These are phyloP conservation scores for Fusarium haematococcum DNA, from an alignment of 2,329 filamentous ascomycete genomes.

Conservation along the genomic window DNA sequence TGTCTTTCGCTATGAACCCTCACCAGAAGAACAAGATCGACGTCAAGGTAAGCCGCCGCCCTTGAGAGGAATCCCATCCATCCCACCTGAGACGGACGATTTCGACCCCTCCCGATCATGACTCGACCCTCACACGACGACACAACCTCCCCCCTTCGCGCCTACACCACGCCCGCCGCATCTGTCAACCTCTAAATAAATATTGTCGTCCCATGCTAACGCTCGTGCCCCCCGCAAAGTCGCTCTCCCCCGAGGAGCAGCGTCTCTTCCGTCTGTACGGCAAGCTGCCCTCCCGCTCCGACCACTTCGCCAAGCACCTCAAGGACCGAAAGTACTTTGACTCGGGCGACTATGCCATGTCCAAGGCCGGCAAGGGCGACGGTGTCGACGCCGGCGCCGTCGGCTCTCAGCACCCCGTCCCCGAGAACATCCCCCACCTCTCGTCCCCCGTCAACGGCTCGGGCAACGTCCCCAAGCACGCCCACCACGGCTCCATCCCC, in stretches of 20 bases:
- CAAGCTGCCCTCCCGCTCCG: constrained; percentile 96
- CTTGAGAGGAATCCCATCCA: constrained; percentile 26
- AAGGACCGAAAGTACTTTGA: constrained; percentile 99
- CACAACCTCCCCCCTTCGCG: background rate
- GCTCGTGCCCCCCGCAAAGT: constrained; percentile 62
- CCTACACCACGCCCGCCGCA: background rate
- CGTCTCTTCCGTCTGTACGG: constrained; percentile 97
- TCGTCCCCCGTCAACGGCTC: constrained; percentile 69
- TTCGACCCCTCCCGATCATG: constrained; percentile 25
- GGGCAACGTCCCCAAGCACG: constrained; percentile 52
- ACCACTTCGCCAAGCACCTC: constrained; percentile 96
- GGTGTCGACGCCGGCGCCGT: constrained; percentile 94
- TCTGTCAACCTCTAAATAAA: background rate
- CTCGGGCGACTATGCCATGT: constrained; percentile 95
- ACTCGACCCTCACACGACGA: constrained; percentile 20
- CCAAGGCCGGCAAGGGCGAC: constrained; percentile 96
- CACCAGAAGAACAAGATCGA: constrained; percentile 99
- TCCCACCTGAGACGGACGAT: constrained; percentile 24
- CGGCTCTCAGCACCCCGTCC: constrained; percentile 92
- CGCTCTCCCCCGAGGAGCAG: constrained; percentile 93
- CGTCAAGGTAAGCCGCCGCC: constrained; percentile 76
- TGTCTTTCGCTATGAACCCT: constrained; percentile 79
- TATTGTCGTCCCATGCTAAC: constrained; percentile 33
- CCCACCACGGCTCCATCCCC: constrained; percentile 55
- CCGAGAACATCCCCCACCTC: constrained; percentile 94